Conservation (phyloP, 2,329 filamentous ascomycete genomes). For the Xenoacremonium recifei region DNA sequence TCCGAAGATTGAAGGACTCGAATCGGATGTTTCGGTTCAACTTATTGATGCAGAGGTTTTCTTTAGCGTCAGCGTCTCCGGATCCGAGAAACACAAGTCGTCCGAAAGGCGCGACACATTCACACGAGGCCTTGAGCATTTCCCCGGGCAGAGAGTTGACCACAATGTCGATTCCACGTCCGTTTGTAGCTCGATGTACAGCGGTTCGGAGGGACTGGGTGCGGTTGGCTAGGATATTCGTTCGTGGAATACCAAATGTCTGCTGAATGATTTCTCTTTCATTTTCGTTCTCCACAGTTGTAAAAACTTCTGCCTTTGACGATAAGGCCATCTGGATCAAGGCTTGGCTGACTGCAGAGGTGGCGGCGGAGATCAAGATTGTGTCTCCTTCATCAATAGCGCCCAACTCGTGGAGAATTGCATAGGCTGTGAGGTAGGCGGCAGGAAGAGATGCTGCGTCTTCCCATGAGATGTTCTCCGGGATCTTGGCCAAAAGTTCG, state of each 20-base stretch:
- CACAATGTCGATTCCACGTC: slow-evolving; percentile 33
- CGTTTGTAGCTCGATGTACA: slow-evolving; percentile 24
- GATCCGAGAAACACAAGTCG: slow-evolving; percentile 35
- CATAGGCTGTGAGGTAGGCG: slow-evolving; percentile 28
- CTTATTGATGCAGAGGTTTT: slow-evolving; percentile 7
- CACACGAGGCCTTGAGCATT: slow-evolving; percentile 28
- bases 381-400: slow-evolving; percentile 30
- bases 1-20: background rate
- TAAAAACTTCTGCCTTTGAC: slow-evolving; percentile 23
- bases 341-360: slow-evolving; percentile 29
- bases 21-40: slow-evolving; percentile 10
- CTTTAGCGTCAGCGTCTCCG: slow-evolving; percentile 22
- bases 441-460: slow-evolving; percentile 32
- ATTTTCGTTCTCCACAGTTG: slow-evolving; percentile 17
- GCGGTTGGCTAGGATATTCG: slow-evolving; percentile 31
- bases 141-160: slow-evolving; percentile 33
- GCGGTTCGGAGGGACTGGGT: slow-evolving; percentile 24
- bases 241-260: slow-evolving; percentile 23
- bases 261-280: slow-evolving; percentile 30
- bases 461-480: slow-evolving; percentile 32
- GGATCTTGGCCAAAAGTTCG: slow-evolving; percentile 25
- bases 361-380: slow-evolving; percentile 34
- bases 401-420: slow-evolving; percentile 10
- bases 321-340: slow-evolving; percentile 27
- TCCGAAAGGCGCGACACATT: slow-evolving; percentile 33